Percentiles rank a stretch among this genome's conserved stretches.
phyloP scores from a whole-genome alignment of 2,329 filamentous ascomycete species.

The Pseudopyricularia cyperi region DNA sequence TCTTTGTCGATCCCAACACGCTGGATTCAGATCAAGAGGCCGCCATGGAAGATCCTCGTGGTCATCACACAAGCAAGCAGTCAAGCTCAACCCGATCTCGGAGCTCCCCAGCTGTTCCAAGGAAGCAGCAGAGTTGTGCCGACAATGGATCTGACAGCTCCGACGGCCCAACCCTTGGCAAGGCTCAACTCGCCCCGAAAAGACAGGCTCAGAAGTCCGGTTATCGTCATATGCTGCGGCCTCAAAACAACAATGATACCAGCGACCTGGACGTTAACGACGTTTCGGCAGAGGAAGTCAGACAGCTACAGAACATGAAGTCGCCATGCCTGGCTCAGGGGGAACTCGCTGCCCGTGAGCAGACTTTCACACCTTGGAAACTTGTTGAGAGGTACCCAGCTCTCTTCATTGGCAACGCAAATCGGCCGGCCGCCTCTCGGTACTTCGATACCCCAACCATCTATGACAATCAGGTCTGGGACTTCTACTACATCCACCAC shows the following conservation, averaged over 20 bases:
- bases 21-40: not conserved
- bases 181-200: not conserved
- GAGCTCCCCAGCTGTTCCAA: not conserved
- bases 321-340: slow-evolving; percentile 13
- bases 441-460: slow-evolving; percentile 45
- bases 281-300: not conserved
- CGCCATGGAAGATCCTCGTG: not conserved
- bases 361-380: slow-evolving; percentile 33
- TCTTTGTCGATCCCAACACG: not conserved
- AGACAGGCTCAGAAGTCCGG: slow-evolving; percentile 2
- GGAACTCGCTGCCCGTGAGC: slow-evolving; percentile 11
- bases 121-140: not conserved
- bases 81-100: not conserved
- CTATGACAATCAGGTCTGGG: slow-evolving; percentile 52
- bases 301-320: slow-evolving; percentile 2
- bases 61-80: not conserved
- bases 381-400: slow-evolving; percentile 45
- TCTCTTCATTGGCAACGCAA: slow-evolving; percentile 41
- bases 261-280: slow-evolving; percentile 2
- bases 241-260: not conserved
- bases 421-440: slow-evolving; percentile 29
- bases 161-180: not conserved
- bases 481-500: slow-evolving; percentile 58
- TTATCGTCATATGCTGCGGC: not conserved
- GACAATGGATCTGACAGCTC: not conserved